phyloP scores from a whole-genome alignment of 345 rosid genomes.

The Salix caprea region DNA sequence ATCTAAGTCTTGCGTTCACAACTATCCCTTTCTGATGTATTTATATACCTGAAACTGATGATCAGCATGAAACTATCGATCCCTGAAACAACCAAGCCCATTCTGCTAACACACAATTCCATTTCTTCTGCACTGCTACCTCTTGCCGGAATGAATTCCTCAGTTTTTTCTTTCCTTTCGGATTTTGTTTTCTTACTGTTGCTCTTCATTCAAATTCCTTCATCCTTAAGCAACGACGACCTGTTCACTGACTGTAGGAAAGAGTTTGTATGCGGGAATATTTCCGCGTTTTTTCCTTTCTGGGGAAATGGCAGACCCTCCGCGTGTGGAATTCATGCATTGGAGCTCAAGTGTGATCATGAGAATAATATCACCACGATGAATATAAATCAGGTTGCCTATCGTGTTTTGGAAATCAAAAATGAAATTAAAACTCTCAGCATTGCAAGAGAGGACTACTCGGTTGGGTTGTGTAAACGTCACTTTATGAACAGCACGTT shows the following conservation, averaged over 20 bases:
- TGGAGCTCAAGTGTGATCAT: slow-evolving; percentile 36
- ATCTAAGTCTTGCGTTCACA: too few relatives aligned
- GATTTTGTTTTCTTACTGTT: background rate
- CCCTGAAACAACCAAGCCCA: too few relatives aligned
- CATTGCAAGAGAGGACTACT: slow-evolving; percentile 27
- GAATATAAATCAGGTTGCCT: slow-evolving; percentile 5
- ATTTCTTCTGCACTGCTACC: too few relatives aligned
- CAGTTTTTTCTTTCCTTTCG: too few relatives aligned
- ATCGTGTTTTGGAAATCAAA: slow-evolving; percentile 20
- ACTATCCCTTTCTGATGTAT: too few relatives aligned
- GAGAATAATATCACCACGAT: background rate
- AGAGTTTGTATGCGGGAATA: slow-evolving; percentile 26
- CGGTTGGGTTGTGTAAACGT: slow-evolving; percentile 14
- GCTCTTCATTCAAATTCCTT: background rate
- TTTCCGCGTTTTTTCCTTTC: slow-evolving; percentile 38
- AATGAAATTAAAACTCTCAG: background rate
- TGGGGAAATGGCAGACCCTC: slow-evolving; percentile 5
- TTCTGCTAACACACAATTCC: too few relatives aligned
- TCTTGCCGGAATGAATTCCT: too few relatives aligned
- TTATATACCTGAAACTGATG: too few relatives aligned
- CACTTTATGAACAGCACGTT: slow-evolving; percentile 18
- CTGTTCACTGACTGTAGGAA: background rate
- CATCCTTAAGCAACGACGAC: background rate
- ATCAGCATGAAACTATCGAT: too few relatives aligned
- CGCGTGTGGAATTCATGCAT: slow-evolving; percentile 27